Conservation (phyloP, 2,329 filamentous ascomycete species). For the Chrysoporthe austroafricana region DNA sequence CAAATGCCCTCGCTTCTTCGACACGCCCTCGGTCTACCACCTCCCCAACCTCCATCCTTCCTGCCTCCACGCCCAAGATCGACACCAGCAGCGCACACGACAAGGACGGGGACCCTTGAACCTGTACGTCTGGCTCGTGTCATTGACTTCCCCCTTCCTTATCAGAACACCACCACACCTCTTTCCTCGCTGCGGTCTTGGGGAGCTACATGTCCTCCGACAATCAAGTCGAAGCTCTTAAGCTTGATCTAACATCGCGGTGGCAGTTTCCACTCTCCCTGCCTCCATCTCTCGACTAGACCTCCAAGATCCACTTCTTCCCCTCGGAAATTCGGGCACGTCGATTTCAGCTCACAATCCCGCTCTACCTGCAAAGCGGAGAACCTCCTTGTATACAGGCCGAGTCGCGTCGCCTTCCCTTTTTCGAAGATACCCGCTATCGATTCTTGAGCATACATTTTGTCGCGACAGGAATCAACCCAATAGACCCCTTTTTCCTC, state of each 20-base stretch:
- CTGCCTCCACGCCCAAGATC: background rate
- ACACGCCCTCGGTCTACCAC: background rate
- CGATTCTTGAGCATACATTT: conserved; percentile 25
- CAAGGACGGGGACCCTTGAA: background rate
- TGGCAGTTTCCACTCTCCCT: conserved; percentile 12
- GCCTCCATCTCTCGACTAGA: conserved; percentile 8
- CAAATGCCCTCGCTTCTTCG: background rate
- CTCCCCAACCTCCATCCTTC: background rate
- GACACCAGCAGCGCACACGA: background rate
- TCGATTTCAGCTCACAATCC: conserved; percentile 11
- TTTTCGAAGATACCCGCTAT: conserved; percentile 27
- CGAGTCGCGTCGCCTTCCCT: conserved; percentile 10
- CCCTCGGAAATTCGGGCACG: conserved; percentile 1
- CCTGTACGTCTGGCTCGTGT: background rate
- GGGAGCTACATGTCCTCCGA: background rate
- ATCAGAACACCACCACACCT: conserved; percentile 10
- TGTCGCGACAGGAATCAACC: background rate
- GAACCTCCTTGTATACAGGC: background rate
- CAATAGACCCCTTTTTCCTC: background rate
- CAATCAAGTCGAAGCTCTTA: background rate
- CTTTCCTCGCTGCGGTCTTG: conserved; percentile 11
- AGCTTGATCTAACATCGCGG: conserved; percentile 20
- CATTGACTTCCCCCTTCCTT: conserved; percentile 18
- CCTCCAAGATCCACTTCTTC: background rate
- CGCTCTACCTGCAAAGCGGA: conserved; percentile 17